phyloP scores from a whole-genome alignment of 495 filamentous ascomycete species.

The Talaromyces wortmannii region DNA sequence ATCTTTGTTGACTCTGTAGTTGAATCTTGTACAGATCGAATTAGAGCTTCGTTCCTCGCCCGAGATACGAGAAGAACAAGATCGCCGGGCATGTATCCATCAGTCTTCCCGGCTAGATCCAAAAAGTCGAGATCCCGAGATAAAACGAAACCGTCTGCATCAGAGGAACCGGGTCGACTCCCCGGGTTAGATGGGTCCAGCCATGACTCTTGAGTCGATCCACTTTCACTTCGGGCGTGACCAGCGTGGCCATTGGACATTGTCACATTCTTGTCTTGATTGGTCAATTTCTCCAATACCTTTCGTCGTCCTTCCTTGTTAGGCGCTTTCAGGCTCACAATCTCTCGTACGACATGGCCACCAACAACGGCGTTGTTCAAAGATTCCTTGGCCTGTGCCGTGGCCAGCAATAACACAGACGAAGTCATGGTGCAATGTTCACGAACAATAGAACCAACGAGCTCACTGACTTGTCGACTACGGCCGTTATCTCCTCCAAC shows the following conservation, averaged over 20 bases:
- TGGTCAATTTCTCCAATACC: constrained; percentile 64
- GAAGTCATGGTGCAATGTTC: constrained; percentile 72
- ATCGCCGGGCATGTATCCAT: constrained; percentile 97
- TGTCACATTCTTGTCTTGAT: constrained; percentile 28
- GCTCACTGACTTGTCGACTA: constrained; percentile 86
- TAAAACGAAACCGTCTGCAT: constrained; percentile 57
- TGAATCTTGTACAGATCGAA: constrained; percentile 52
- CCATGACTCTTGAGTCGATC: constrained; percentile 55
- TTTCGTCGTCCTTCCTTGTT: constrained; percentile 84
- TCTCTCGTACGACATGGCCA: constrained; percentile 74
- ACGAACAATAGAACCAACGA: constrained; percentile 72
- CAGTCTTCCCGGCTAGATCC: constrained; percentile 84
- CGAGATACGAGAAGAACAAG: constrained; percentile 77
- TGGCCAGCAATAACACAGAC: constrained; percentile 81
- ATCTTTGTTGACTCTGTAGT: constrained; percentile 37
- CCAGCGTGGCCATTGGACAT: constrained; percentile 28
- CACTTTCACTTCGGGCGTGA: constrained; percentile 27
- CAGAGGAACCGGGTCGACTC: constrained; percentile 39
- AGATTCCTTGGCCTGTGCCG: constrained; percentile 85
- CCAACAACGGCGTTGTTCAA: constrained; percentile 74
- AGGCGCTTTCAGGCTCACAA: constrained; percentile 78
- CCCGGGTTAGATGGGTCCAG: constrained; percentile 55
- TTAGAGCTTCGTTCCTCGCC: constrained; percentile 85
- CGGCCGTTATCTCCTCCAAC: constrained; percentile 87
- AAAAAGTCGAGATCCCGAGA: constrained; percentile 80